Evolutionary conservation across 2,329 filamentous ascomycete genomes (phyloP).

Genomic region (Apiospora marii): DNA sequence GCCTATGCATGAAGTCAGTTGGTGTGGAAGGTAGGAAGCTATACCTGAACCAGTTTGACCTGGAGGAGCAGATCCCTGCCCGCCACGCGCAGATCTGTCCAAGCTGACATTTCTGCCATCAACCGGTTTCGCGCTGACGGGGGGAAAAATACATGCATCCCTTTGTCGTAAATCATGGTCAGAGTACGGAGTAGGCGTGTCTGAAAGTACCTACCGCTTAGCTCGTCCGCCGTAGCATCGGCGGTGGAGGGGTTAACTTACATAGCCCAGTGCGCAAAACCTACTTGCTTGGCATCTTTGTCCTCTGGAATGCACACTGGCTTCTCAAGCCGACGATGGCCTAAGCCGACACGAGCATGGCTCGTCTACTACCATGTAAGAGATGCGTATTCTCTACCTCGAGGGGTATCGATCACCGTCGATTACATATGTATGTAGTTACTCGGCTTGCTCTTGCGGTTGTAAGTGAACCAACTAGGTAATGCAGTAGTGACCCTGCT

Average conservation of each 20-base stretch:
- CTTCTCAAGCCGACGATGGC: background rate
- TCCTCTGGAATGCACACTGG: background rate
- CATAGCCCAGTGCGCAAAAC: background rate
- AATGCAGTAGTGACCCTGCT: background rate
- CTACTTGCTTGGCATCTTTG: background rate
- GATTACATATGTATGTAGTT: background rate
- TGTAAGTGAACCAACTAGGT: background rate
- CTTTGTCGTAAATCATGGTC: background rate
- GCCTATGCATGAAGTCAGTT: background rate
- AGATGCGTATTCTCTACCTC: background rate
- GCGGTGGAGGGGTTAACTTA: background rate
- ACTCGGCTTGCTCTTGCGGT: background rate
- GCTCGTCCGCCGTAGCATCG: constrained; percentile 9
- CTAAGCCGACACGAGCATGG: background rate
- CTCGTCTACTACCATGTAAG: background rate
- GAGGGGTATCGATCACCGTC: background rate
- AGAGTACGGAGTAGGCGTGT: background rate
- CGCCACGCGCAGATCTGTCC: constrained; percentile 49
- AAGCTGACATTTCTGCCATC: constrained; percentile 14
- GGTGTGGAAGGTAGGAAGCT: background rate
- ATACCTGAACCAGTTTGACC: constrained; percentile 39
- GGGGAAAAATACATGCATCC: background rate
- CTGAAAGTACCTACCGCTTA: constrained; percentile 2
- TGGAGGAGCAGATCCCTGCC: constrained; percentile 45
- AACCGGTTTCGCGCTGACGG: constrained; percentile 26